These are phyloP conservation scores for Xylogone sp. DNA, from an alignment of 2,329 filamentous ascomycete genomes.

Conservation along the genomic window DNA sequence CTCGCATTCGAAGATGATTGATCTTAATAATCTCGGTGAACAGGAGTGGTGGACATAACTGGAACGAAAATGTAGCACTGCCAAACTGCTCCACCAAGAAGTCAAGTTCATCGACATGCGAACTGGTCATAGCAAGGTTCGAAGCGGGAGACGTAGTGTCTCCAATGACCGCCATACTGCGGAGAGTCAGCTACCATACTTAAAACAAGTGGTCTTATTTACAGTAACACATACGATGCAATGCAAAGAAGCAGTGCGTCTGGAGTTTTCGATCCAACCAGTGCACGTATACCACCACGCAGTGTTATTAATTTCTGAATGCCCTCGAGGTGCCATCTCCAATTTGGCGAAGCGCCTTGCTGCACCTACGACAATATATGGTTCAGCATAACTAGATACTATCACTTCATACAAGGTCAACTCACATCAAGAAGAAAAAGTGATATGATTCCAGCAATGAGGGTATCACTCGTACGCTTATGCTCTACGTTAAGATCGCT, in stretches of 20 bases:
- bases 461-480: slow-evolving; percentile 18
- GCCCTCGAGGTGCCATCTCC: slow-evolving; percentile 33
- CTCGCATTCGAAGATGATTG: slow-evolving; percentile 30
- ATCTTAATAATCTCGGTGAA: slow-evolving; percentile 32
- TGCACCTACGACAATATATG: slow-evolving; percentile 19
- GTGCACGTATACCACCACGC: slow-evolving; percentile 27
- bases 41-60: slow-evolving; percentile 27
- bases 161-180: neutral
- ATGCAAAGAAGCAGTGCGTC: slow-evolving; percentile 24
- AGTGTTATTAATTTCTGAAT: slow-evolving; percentile 27
- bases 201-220: neutral
- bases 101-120: neutral
- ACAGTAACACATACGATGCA: slow-evolving; percentile 19
- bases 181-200: neutral
- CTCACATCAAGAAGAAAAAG: slow-evolving; percentile 31
- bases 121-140: neutral
- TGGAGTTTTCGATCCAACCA: slow-evolving; percentile 15
- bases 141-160: neutral
- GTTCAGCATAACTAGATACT: neutral
- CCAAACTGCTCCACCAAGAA: neutral
- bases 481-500: slow-evolving; percentile 19
- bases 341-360: slow-evolving; percentile 27
- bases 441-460: slow-evolving; percentile 29
- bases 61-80: slow-evolving; percentile 16
- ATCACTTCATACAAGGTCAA: neutral